Evolutionary conservation across 1,284 basidiomycete genomes (phyloP), one percentile per base, ranked within the genome.

Genomic region (Amylostereum areolatum): DNA sequence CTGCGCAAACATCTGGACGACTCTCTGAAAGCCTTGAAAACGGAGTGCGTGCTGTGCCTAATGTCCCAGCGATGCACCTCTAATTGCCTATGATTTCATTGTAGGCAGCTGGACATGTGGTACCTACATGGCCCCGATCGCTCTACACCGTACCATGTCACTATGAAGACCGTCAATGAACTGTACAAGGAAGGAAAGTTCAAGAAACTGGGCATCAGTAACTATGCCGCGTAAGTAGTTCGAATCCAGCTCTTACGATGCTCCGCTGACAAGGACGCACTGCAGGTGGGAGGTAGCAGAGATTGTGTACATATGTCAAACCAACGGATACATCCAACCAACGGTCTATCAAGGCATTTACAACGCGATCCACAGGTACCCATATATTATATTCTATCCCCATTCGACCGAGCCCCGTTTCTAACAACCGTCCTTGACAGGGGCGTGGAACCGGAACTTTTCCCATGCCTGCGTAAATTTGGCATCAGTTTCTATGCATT

Each of bases 341-440:
- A 78, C 78, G 0, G 81, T 74, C 1, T 89, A 89, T 60, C 85
- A 89, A 62, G 85, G 83, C 3, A 69, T 78, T 49, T 81, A 80
- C 59, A 81, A 78, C 53, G 75, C 74, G 2, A 66, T 81, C 25
- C 74, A 80, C 55, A 61, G 76, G 63, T 55, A 18, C 3, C 53
- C 25, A 11, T 4, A 6, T n/a, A 11, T 12, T 12, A n/a, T 18
- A 18, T 34, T 2, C 9, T 39, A 30, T 9, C 18, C 32, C 18
- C n/a, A 11, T 46, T 43, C 6, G 12, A 11, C 30, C 24, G 18
- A 18, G 18, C 18, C 18, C 18, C 18, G 18, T 18, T 35, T 28
- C 7, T 36, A 10, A 18, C 8, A 10, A 43, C 31, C 45, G 31
- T 37, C 6, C 35, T 3, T 1, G 9, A 24, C 47, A 64, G 68